A percentile compares a stretch with the other conserved stretches of the same genome.
Conservation (phyloP, 108 stramenopile species). For the Nitzschia sp. region DNA sequence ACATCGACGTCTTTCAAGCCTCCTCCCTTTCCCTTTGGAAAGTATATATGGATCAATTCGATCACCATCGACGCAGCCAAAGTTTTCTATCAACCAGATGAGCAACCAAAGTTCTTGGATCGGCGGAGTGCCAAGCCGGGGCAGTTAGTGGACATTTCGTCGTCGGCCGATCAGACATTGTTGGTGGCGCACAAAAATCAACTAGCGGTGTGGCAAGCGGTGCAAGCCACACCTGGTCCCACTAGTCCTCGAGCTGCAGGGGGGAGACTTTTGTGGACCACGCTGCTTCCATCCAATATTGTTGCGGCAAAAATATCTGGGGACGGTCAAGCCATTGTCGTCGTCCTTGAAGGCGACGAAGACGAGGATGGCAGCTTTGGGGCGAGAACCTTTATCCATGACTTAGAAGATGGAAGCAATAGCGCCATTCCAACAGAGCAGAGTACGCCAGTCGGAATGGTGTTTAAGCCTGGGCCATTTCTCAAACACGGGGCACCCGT, state of each 20-base stretch:
- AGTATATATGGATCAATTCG: conserved; percentile 25
- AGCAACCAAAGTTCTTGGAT: conserved; percentile 17
- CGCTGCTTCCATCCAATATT: conserved; percentile 46
- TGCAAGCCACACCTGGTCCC: background rate
- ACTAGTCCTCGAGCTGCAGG: background rate
- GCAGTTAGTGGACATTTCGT: conserved; percentile 32
- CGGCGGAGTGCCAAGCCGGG: conserved; percentile 23
- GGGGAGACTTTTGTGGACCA: conserved; percentile 70
- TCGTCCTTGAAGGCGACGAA: conserved; percentile 51
- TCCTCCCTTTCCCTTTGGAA: conserved; percentile 21
- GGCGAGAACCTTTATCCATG: conserved; percentile 61
- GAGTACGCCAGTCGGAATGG: conserved; percentile 47
- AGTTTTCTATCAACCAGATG: conserved; percentile 22
- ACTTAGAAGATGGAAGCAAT: conserved; percentile 57
- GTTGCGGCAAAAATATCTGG: conserved; percentile 64
- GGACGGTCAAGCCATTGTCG: conserved; percentile 71
- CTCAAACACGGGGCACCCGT: conserved; percentile 71
- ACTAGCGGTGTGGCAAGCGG: conserved; percentile 59
- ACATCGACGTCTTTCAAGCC: background rate
- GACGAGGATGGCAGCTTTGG: conserved; percentile 38
- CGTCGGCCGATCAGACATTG: conserved; percentile 39
- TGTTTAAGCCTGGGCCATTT: conserved; percentile 82
- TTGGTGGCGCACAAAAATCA: conserved; percentile 72
- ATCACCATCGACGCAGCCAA: conserved; percentile 22
- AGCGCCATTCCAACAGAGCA: conserved; percentile 15